Evolutionary conservation across 2,329 filamentous ascomycete species (phyloP).

Genomic region (Aureobasidium sp.): DNA sequence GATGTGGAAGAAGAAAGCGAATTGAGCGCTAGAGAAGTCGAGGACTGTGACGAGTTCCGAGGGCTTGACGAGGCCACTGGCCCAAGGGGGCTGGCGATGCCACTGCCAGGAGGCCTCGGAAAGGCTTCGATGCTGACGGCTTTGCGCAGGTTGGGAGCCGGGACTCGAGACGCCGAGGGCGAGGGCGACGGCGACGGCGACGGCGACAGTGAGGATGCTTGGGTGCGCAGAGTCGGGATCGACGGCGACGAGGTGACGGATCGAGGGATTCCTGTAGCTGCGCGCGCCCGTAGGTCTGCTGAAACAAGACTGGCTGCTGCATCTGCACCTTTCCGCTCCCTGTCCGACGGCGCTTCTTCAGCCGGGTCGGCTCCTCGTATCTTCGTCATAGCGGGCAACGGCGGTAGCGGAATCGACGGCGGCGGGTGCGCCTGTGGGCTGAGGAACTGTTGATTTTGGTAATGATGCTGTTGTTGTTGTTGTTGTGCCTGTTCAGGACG

Average conservation of each 20-base stretch:
- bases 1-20: slow-evolving; percentile 42
- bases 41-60: not conserved
- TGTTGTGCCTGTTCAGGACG: not conserved
- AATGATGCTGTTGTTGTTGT: not conserved
- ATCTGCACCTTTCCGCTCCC: not conserved
- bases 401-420: slow-evolving; percentile 13
- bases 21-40: not conserved
- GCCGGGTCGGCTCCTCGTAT: not conserved
- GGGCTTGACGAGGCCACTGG: not conserved
- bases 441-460: not conserved
- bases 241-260: slow-evolving; percentile 22
- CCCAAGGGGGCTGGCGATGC: slow-evolving; percentile 47
- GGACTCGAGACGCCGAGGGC: slow-evolving; percentile 20
- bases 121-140: slow-evolving; percentile 92
- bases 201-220: slow-evolving; percentile 47
- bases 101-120: slow-evolving; percentile 74
- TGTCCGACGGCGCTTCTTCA: not conserved
- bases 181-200: slow-evolving; percentile 24
- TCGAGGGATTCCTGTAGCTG: not conserved
- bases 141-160: slow-evolving; percentile 58
- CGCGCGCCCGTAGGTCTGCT: not conserved
- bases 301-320: not conserved
- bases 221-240: slow-evolving; percentile 37
- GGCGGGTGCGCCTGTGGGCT: not conserved
- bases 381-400: slow-evolving; percentile 12